These are phyloP conservation scores for Aspergillus conjunctus DNA, from an alignment of 495 filamentous ascomycete species.

Conservation along the genomic window DNA sequence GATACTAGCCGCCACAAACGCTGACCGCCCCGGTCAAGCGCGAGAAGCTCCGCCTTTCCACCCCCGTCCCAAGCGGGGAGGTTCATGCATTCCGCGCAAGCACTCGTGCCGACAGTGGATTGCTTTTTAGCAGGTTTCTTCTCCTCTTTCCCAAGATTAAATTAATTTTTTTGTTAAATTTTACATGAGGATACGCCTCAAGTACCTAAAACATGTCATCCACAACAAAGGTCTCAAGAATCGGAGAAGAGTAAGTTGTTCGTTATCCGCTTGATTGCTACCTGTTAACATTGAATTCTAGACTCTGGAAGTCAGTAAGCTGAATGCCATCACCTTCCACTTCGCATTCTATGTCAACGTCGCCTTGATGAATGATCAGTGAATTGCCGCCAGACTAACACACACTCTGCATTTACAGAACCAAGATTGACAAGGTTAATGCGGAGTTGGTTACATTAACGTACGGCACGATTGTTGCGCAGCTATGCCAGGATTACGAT, in stretches of 20 bases:
- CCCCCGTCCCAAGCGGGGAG: slow-evolving; percentile 28
- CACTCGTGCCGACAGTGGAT: neutral
- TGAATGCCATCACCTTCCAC: slow-evolving; percentile 14
- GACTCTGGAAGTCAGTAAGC: slow-evolving; percentile 92
- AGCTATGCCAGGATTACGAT: slow-evolving; percentile 94
- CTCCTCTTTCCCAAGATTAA: neutral
- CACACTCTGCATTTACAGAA: slow-evolving; percentile 41
- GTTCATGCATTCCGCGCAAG: slow-evolving; percentile 13
- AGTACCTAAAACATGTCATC: slow-evolving; percentile 60
- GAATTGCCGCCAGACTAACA: slow-evolving; percentile 16
- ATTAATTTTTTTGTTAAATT: neutral
- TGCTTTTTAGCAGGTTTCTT: neutral
- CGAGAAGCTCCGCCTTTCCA: slow-evolving; percentile 23
- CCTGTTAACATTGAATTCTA: slow-evolving; percentile 45
- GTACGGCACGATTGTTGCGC: slow-evolving; percentile 95
- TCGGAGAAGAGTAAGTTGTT: slow-evolving; percentile 91
- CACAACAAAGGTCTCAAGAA: slow-evolving; percentile 78
- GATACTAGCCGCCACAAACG: slow-evolving; percentile 28
- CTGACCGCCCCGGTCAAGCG: slow-evolving; percentile 19
- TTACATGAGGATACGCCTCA: neutral
- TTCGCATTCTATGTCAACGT: neutral
- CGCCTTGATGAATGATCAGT: neutral
- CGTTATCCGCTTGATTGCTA: slow-evolving; percentile 17
- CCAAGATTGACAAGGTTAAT: slow-evolving; percentile 71
- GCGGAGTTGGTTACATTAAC: slow-evolving; percentile 96